phyloP scores from a whole-genome alignment of 2,329 filamentous ascomycete species.

The Blumeriella jaapii region DNA sequence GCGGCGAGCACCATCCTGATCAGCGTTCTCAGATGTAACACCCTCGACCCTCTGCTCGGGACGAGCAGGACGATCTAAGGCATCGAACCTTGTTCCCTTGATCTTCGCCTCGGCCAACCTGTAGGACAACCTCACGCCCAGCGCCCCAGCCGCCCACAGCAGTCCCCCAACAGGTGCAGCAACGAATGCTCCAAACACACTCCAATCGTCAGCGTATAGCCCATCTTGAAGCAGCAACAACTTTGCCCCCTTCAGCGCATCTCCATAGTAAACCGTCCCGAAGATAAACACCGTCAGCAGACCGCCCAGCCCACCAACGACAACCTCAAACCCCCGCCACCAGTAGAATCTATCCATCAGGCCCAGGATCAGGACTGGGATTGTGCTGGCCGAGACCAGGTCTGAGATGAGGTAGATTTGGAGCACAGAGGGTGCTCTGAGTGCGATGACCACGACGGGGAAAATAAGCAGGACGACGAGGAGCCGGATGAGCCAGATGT shows the following conservation, averaged over 20 bases:
- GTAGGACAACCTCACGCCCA: constrained; percentile 45
- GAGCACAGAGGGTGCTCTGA: constrained; percentile 62
- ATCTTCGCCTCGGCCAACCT: constrained; percentile 46
- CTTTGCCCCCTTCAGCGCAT: constrained; percentile 48
- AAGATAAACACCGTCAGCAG: constrained; percentile 74
- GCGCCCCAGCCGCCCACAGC: constrained; percentile 56
- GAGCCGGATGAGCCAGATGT: constrained; percentile 60
- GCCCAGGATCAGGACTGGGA: constrained; percentile 66
- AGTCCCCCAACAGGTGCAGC: constrained; percentile 66
- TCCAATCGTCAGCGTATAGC: constrained; percentile 69
- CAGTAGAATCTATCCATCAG: constrained; percentile 54
- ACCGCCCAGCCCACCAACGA: constrained; percentile 66
- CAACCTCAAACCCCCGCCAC: constrained; percentile 72
- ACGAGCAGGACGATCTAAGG: constrained; percentile 44
- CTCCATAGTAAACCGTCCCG: constrained; percentile 65
- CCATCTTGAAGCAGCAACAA: constrained; percentile 63
- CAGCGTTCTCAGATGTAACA: constrained; percentile 25
- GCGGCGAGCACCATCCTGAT: constrained; percentile 15
- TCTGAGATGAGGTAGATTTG: constrained; percentile 79
- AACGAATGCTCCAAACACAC: constrained; percentile 71
- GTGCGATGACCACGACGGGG: constrained; percentile 61
- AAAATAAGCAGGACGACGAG: constrained; percentile 62
- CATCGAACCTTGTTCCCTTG: constrained; percentile 52
- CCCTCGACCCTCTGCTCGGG: constrained; percentile 13
- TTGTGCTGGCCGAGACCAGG: constrained; percentile 62